phyloP scores from a whole-genome alignment of 106 monocot species.

The Narthecium ossifragum region DNA sequence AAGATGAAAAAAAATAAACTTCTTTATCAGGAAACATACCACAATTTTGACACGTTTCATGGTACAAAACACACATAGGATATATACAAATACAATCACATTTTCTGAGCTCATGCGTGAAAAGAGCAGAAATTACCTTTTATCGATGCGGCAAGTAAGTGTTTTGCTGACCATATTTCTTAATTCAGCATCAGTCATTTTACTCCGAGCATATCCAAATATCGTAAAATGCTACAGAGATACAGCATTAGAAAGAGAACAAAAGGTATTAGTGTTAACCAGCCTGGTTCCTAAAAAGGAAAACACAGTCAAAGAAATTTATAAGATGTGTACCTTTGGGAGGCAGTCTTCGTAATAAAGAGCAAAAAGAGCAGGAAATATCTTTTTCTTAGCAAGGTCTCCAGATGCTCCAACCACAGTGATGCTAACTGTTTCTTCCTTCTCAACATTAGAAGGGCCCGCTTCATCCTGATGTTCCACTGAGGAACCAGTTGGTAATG shows the following conservation, averaged over 20 bases:
- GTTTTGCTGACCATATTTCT: constrained; percentile 81
- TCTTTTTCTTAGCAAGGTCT: constrained; percentile 95
- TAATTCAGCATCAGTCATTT: constrained; percentile 85
- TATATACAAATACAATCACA: not conserved
- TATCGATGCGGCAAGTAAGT: constrained; percentile 88
- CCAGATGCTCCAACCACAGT: constrained; percentile 93
- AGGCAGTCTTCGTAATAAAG: constrained; percentile 93
- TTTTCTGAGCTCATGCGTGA: not conserved
- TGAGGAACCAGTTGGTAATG: constrained; percentile 16
- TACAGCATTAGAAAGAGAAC: not conserved
- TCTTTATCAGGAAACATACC: not conserved
- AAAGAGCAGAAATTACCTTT: constrained; percentile 33
- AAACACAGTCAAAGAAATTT: too few species aligned
- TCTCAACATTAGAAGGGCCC: constrained; percentile 7
- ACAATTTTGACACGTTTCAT: not conserved
- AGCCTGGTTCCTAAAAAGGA: too few species aligned
- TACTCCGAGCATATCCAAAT: constrained; percentile 89
- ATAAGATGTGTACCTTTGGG: constrained; percentile 61
- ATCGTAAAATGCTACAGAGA: constrained; percentile 81
- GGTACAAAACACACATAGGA: not conserved
- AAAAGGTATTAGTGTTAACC: not conserved
- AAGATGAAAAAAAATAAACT: not conserved
- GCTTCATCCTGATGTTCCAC: constrained; percentile 15
- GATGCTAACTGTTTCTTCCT: constrained; percentile 70
- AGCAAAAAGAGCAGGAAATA: constrained; percentile 94